Percentiles rank a stretch among this genome's conserved stretches.
phyloP scores from a whole-genome alignment of 2,329 filamentous ascomycete genomes.

The Colletotrichum sp. region DNA sequence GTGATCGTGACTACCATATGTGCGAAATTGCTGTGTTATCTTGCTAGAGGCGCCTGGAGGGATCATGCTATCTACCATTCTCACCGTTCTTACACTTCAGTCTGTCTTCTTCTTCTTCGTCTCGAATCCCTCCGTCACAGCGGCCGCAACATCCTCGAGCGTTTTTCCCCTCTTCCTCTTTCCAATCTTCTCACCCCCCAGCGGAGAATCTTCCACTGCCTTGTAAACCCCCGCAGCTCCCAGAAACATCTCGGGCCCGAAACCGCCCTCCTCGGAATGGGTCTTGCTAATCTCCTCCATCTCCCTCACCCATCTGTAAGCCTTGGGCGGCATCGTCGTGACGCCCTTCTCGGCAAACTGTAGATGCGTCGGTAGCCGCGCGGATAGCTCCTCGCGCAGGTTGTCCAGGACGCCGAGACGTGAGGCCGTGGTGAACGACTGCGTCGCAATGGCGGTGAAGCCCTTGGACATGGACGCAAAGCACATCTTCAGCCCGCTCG shows the following conservation, averaged over 20 bases:
- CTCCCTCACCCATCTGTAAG: slow-evolving; percentile 78
- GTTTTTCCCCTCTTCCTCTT: slow-evolving; percentile 61
- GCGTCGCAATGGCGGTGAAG: slow-evolving; percentile 71
- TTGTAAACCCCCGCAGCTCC: slow-evolving; percentile 68
- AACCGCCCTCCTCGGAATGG: slow-evolving; percentile 69
- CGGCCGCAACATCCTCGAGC: slow-evolving; percentile 60
- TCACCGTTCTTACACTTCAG: not conserved
- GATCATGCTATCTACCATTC: not conserved
- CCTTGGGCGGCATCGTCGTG: slow-evolving; percentile 71
- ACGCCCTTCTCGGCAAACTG: slow-evolving; percentile 55
- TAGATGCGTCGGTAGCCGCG: slow-evolving; percentile 52
- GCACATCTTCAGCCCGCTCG: slow-evolving; percentile 70
- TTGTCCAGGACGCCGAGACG: slow-evolving; percentile 66
- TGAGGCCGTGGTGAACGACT: slow-evolving; percentile 73
- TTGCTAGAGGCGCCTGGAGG: not conserved
- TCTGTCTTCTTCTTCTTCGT: slow-evolving; percentile 46
- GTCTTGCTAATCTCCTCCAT: slow-evolving; percentile 78
- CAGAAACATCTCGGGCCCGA: slow-evolving; percentile 59
- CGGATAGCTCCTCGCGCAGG: slow-evolving; percentile 60
- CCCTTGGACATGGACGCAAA: slow-evolving; percentile 68
- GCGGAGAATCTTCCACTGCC: slow-evolving; percentile 62
- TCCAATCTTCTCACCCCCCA: slow-evolving; percentile 64
- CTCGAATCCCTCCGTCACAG: slow-evolving; percentile 51
- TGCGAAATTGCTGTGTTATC: not conserved
- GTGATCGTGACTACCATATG: not conserved